phyloP scores from a whole-genome alignment of 371 early-diverging fungal species.

The Apophysomyces ossiformis region DNA sequence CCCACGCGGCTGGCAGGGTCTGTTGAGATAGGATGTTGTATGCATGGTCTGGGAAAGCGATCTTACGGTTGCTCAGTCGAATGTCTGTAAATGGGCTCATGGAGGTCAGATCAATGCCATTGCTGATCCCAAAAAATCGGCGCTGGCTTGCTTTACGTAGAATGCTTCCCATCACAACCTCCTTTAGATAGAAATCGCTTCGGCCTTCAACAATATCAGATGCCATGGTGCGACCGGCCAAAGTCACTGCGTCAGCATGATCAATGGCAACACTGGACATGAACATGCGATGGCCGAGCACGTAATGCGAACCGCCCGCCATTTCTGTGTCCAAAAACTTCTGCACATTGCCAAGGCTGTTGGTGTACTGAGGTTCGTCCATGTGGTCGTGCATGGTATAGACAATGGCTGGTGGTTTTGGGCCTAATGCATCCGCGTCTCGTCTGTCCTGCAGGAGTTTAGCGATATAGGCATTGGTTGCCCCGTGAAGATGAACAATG shows the following conservation, averaged over 20 bases:
- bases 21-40: conserved; percentile 24
- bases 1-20: conserved; percentile 28
- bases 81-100: conserved; percentile 60
- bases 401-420: conserved; percentile 58
- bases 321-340: conserved; percentile 50
- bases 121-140: conserved; percentile 64
- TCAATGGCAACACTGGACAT: conserved; percentile 65
- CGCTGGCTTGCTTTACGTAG: conserved; percentile 54
- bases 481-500: conserved; percentile 67
- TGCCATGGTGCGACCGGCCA: conserved; percentile 60
- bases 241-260: conserved; percentile 59
- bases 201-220: conserved; percentile 64
- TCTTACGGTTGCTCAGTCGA: conserved; percentile 38
- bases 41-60: conserved; percentile 54
- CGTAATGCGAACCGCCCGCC: conserved; percentile 35
- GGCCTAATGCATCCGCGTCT: conserved; percentile 41
- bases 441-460: conserved; percentile 53
- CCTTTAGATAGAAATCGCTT: conserved; percentile 63
- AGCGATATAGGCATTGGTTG: conserved; percentile 63
- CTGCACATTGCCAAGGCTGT: conserved; percentile 52
- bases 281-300: conserved; percentile 60
- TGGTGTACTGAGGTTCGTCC: conserved; percentile 65
- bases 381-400: conserved; percentile 69
- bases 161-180: conserved; percentile 62
- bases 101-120: conserved; percentile 60